Percentiles rank a stretch among this genome's conserved stretches.
Conservation (phyloP, 75 land plant species). For the Adiantum capillusveneris region DNA sequence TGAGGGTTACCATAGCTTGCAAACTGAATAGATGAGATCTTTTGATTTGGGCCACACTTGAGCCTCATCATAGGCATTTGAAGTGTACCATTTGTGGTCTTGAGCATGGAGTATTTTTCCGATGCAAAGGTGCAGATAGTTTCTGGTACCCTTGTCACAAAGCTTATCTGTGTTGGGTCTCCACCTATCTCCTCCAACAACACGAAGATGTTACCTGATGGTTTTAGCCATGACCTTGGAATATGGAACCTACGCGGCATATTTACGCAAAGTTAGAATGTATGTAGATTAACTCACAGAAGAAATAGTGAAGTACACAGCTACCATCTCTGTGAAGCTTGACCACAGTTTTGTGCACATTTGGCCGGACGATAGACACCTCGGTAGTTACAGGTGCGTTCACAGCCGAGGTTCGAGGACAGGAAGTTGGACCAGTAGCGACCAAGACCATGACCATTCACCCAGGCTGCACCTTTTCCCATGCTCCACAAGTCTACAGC, state of each 20-base stretch:
- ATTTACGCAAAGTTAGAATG: not conserved
- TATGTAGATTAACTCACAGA: not conserved
- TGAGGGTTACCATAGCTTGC: constrained; percentile 87
- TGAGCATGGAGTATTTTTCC: constrained; percentile 40
- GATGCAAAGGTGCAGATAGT: constrained; percentile 42
- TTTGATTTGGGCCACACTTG: constrained; percentile 47
- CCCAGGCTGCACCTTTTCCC: constrained; percentile 51
- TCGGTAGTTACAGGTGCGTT: constrained; percentile 29
- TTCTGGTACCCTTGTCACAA: constrained; percentile 25
- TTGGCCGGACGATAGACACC: constrained; percentile 25
- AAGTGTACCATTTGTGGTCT: constrained; percentile 32
- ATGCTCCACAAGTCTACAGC: constrained; percentile 34
- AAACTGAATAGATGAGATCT: constrained; percentile 54
- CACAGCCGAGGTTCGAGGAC: constrained; percentile 39
- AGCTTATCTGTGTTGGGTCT: constrained; percentile 47
- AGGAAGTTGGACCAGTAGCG: constrained; percentile 31
- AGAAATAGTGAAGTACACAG: not conserved
- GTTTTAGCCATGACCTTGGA: constrained; percentile 47
- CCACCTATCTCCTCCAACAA: constrained; percentile 66
- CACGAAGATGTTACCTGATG: constrained; percentile 43
- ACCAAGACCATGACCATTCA: constrained; percentile 38
- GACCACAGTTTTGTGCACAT: constrained; percentile 45
- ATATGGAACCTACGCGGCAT: constrained; percentile 47
- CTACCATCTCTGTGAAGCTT: constrained; percentile 31
- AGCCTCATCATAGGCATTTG: constrained; percentile 21